A percentile compares a stretch with the other conserved stretches of the same genome.
phyloP scores from a whole-genome alignment of 148 eudicot genomes.

The Arctostaphylos glauca region DNA sequence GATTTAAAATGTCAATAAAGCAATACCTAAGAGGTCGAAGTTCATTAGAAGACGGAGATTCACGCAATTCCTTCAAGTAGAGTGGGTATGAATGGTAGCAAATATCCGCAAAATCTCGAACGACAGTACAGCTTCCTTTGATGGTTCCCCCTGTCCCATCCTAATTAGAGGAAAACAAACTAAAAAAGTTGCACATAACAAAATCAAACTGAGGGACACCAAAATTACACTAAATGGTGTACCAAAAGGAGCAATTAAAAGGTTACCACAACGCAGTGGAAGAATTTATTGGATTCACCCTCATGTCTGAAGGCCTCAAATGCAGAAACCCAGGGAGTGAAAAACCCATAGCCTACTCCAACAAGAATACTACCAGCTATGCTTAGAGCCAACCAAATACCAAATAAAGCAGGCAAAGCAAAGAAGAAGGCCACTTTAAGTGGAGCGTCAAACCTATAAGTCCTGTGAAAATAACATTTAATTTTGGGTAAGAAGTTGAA shows the following conservation, averaged over 20 bases:
- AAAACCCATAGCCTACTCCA: slow-evolving; percentile 93
- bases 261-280: slow-evolving; percentile 81
- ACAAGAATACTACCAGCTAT: slow-evolving; percentile 76
- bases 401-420: slow-evolving; percentile 76
- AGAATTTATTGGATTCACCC: slow-evolving; percentile 56
- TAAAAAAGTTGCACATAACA: background rate
- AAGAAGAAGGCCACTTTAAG: slow-evolving; percentile 75
- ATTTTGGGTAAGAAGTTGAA: background rate
- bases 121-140: slow-evolving; percentile 83
- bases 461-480: slow-evolving; percentile 35
- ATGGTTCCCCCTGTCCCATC: slow-evolving; percentile 92
- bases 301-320: slow-evolving; percentile 88
- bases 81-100: slow-evolving; percentile 77
- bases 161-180: slow-evolving; percentile 31
- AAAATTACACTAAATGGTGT: background rate
- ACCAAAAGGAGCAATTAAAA: background rate
- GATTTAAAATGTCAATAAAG: slow-evolving; percentile 21
- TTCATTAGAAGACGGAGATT: slow-evolving; percentile 48
- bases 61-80: slow-evolving; percentile 72
- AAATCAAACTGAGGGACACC: background rate
- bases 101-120: slow-evolving; percentile 82
- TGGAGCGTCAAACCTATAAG: slow-evolving; percentile 62
- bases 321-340: slow-evolving; percentile 90
- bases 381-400: slow-evolving; percentile 79
- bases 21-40: slow-evolving; percentile 69